Percentiles rank a stretch among this genome's conserved stretches.
phyloP scores from a whole-genome alignment of 805 yeast species.

The Sporopachydermia quercuum region DNA sequence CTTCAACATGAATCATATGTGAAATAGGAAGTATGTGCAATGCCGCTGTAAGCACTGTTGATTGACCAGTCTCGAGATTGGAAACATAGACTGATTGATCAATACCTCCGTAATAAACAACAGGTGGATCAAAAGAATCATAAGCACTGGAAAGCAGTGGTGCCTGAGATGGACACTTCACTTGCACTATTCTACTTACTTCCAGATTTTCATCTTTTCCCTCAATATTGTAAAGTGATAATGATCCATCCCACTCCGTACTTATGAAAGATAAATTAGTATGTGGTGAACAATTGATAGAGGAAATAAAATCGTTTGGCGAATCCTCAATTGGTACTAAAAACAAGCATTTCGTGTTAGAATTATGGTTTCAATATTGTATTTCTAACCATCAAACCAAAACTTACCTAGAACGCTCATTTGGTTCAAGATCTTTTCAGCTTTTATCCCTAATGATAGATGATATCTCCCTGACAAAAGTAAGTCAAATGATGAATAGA shows the following conservation, averaged over 20 bases:
- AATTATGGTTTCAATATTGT: no score
- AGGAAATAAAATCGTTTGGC: slow-evolving; percentile 28
- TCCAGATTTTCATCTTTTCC: slow-evolving; percentile 8
- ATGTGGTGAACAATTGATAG: slow-evolving; percentile 26
- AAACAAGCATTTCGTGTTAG: no score
- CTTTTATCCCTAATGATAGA: no score
- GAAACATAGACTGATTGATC: slow-evolving; percentile 39
- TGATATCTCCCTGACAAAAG: no score
- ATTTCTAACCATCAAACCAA: no score
- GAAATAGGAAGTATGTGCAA: slow-evolving; percentile 25
- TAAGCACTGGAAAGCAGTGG: slow-evolving; percentile 17
- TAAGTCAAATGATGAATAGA: no score
- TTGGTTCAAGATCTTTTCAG: no score
- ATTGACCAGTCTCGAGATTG: slow-evolving; percentile 32
- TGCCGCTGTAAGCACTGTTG: slow-evolving; percentile 17
- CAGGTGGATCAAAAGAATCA: slow-evolving; percentile 11
- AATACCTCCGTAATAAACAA: slow-evolving; percentile 32
- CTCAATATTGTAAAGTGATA: slow-evolving; percentile 28
- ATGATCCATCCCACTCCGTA: slow-evolving; percentile 40
- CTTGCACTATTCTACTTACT: slow-evolving; percentile 4
- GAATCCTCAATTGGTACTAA: slow-evolving; percentile 10
- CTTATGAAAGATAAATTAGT: slow-evolving; percentile 25
- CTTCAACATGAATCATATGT: slow-evolving; percentile 14
- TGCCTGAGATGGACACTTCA: slow-evolving; percentile 14
- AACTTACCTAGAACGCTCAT: no score